Evolutionary conservation across 1,139 yeast species (phyloP).

Genomic region (Candida labiduridarum): DNA sequence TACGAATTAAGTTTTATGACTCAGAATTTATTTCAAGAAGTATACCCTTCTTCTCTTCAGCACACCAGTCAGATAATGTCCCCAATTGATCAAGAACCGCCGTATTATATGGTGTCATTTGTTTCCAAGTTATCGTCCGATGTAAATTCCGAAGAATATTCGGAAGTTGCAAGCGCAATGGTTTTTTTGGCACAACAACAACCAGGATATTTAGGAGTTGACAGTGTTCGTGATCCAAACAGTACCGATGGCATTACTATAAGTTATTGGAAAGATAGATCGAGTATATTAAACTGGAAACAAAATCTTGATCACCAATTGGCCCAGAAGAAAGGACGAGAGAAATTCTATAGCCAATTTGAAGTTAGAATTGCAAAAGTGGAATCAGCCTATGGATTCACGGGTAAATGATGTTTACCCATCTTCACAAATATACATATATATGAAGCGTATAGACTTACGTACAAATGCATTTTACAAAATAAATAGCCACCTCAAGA

Average conservation of each 20-base stretch:
- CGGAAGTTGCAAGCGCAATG: conserved; percentile 12
- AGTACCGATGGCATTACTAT: conserved; percentile 20
- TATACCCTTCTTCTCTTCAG: too few relatives aligned
- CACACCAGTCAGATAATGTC: not conserved
- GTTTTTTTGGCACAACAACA: conserved; percentile 16
- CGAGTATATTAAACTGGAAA: conserved; percentile 18
- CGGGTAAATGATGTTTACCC: too few relatives aligned
- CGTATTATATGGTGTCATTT: conserved; percentile 21
- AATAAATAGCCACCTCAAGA: too few relatives aligned
- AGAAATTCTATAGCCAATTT: conserved; percentile 16
- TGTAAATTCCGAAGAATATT: conserved; percentile 12
- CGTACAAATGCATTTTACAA: too few relatives aligned
- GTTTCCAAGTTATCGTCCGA: conserved; percentile 10
- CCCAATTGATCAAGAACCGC: conserved; percentile 16
- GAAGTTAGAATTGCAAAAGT: conserved; percentile 18
- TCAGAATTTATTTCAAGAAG: too few relatives aligned
- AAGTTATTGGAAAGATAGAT: conserved; percentile 20
- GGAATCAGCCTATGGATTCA: conserved; percentile 17
- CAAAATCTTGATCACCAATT: conserved; percentile 17
- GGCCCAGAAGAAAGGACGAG: conserved; percentile 18
- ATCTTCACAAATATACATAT: not conserved
- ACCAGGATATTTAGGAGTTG: conserved; percentile 21
- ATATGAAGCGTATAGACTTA: not conserved
- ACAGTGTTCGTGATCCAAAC: conserved; percentile 17
- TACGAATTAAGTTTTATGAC: too few relatives aligned